A percentile compares a stretch with the other conserved stretches of the same genome.
phyloP scores from a whole-genome alignment of 805 yeast genomes.

The Myxozyma monticola region DNA sequence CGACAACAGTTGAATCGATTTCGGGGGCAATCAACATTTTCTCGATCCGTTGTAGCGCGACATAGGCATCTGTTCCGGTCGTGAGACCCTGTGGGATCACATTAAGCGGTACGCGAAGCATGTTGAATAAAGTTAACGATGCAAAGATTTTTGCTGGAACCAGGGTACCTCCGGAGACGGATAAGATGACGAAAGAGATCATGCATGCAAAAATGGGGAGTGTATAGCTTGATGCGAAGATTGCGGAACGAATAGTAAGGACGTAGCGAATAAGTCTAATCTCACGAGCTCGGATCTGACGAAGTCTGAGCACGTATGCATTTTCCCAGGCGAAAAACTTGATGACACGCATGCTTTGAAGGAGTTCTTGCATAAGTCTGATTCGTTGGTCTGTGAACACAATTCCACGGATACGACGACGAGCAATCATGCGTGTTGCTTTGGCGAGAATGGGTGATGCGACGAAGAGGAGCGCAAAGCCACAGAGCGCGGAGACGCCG shows the following conservation, averaged over 20 bases:
- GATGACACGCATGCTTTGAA: conserved; percentile 75
- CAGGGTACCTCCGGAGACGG: conserved; percentile 45
- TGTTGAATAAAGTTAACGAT: conserved; percentile 66
- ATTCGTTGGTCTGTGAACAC: conserved; percentile 75
- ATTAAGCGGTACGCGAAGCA: conserved; percentile 59
- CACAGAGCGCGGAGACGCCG: conserved; percentile 73
- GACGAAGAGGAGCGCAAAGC: conserved; percentile 52
- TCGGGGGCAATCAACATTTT: conserved; percentile 50
- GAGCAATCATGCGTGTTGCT: conserved; percentile 54
- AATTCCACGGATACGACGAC: conserved; percentile 56
- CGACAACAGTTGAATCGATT: conserved; percentile 38
- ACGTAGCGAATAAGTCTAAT: conserved; percentile 59
- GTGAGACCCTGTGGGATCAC: conserved; percentile 66
- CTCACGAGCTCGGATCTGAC: conserved; percentile 60
- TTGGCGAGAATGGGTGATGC: conserved; percentile 46
- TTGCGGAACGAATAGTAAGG: conserved; percentile 62
- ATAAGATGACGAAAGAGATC: conserved; percentile 52
- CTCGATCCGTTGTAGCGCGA: conserved; percentile 58
- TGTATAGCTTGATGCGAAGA: conserved; percentile 65
- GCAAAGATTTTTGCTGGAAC: conserved; percentile 69
- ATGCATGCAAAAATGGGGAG: conserved; percentile 73
- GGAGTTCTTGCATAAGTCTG: conserved; percentile 70
- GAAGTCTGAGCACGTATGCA: conserved; percentile 63
- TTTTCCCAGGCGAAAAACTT: conserved; percentile 91
- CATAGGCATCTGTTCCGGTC: conserved; percentile 60